These are phyloP conservation scores for Colletotrichum coccodes DNA, from an alignment of 2,329 filamentous ascomycete species.

Conservation along the genomic window DNA sequence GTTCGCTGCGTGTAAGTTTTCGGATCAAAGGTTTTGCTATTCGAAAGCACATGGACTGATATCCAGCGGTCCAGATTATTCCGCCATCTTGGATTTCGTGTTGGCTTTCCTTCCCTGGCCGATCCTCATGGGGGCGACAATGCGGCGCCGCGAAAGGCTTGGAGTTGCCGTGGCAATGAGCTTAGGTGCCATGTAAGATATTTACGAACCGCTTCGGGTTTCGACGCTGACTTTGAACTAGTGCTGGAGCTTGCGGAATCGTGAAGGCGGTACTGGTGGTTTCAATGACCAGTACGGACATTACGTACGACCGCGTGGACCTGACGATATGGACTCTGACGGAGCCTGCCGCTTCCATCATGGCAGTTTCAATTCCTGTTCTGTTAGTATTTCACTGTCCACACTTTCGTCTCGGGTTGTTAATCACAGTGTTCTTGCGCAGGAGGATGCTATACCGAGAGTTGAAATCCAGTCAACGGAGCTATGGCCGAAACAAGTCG, in stretches of 20 bases:
- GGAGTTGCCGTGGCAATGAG: conserved; percentile 49
- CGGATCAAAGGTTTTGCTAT: accelerated
- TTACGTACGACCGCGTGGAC: conserved; percentile 47
- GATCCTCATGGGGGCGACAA: conserved; percentile 44
- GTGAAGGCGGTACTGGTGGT: conserved; percentile 46
- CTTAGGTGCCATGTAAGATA: conserved; percentile 44
- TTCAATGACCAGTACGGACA: conserved; percentile 43
- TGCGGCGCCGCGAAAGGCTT: conserved; percentile 44
- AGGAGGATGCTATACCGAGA: conserved; percentile 48
- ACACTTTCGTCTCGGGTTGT: neutral
- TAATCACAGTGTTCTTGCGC: neutral
- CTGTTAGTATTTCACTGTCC: conserved; percentile 37
- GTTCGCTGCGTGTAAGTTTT: conserved; percentile 43
- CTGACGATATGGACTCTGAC: conserved; percentile 48
- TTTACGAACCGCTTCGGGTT: neutral
- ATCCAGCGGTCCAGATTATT: conserved; percentile 41
- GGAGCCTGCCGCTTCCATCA: conserved; percentile 47
- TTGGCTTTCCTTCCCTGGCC: conserved; percentile 46
- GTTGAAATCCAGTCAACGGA: conserved; percentile 42
- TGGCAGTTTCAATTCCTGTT: conserved; percentile 47
- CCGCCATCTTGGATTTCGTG: conserved; percentile 45
- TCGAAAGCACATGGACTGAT: neutral
- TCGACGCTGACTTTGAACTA: conserved; percentile 2
- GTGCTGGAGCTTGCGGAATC: conserved; percentile 44
- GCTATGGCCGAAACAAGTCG: conserved; percentile 39